Evolutionary conservation across 2,329 filamentous ascomycete species (phyloP).

Genomic region (Leptographium flavum): DNA sequence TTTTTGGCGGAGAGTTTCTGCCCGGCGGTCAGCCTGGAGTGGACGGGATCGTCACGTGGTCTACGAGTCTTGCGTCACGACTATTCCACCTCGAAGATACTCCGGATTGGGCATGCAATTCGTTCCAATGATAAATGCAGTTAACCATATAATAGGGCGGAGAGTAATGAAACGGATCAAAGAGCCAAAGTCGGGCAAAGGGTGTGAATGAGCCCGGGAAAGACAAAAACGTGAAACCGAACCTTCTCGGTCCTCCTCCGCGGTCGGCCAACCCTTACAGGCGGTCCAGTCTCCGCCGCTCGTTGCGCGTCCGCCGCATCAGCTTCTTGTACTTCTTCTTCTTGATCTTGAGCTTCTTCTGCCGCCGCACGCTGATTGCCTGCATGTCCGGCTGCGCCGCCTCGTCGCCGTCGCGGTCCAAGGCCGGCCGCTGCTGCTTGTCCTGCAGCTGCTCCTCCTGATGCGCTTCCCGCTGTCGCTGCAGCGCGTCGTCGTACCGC

Average conservation of each 20-base stretch:
- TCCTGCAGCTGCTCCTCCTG: conserved; percentile 23
- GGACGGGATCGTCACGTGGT: too few species aligned
- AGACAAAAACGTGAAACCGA: not conserved
- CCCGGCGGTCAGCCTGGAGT: conserved; percentile 7
- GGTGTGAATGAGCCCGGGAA: too few species aligned
- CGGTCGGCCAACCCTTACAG: not conserved
- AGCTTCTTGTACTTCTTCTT: conserved; percentile 99
- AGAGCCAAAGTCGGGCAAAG: too few species aligned
- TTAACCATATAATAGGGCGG: too few species aligned
- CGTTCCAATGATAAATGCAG: too few species aligned
- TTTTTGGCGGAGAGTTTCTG: conserved; percentile 13
- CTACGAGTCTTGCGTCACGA: not conserved
- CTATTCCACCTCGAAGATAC: too few species aligned
- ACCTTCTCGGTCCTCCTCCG: not conserved
- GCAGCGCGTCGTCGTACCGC: conserved; percentile 36
- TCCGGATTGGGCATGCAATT: too few species aligned
- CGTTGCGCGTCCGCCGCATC: conserved; percentile 78
- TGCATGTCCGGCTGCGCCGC: conserved; percentile 40
- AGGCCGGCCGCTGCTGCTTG: too few species aligned
- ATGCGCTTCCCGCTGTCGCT: conserved; percentile 16
- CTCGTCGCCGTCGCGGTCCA: not conserved
- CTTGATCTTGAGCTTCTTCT: conserved; percentile 97
- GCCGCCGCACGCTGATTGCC: conserved; percentile 80
- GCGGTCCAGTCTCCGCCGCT: conserved; percentile 59
- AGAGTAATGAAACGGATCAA: too few species aligned